Conservation (phyloP, 768 basidiomycete species). For the Pisolithus orientalis region DNA sequence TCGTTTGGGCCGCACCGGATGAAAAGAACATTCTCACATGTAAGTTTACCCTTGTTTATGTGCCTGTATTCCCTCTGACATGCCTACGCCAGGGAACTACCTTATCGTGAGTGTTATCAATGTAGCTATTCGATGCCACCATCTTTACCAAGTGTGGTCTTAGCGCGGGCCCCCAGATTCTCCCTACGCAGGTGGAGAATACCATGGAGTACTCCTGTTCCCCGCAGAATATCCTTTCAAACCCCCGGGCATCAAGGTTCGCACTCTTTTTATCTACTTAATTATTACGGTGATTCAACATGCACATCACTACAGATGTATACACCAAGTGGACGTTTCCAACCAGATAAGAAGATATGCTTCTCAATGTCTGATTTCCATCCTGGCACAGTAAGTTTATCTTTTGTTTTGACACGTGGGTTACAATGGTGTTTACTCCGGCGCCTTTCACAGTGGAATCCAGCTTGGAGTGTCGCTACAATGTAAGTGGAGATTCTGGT, state of each 20-base stretch:
- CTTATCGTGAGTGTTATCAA: slow-evolving; percentile 62
- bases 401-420: neutral
- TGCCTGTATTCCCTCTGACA: slow-evolving; percentile 7
- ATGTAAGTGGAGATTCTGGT: slow-evolving; percentile 52
- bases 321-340: slow-evolving; percentile 86
- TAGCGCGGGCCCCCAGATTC: slow-evolving; percentile 94
- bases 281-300: slow-evolving; percentile 4
- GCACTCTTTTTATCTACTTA: slow-evolving; percentile 9
- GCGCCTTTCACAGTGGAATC: slow-evolving; percentile 68
- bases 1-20: slow-evolving; percentile 91
- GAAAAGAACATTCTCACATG: slow-evolving; percentile 97
- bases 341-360: slow-evolving; percentile 92
- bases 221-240: slow-evolving; percentile 95
- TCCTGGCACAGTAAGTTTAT: slow-evolving; percentile 69
- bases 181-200: slow-evolving; percentile 88
- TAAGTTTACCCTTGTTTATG: slow-evolving; percentile 36
- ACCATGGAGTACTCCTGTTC: slow-evolving; percentile 88
- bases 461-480: slow-evolving; percentile 91
- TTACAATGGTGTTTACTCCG: slow-evolving; percentile 2
- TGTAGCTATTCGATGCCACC: neutral
- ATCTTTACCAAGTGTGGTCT: slow-evolving; percentile 6
- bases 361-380: slow-evolving; percentile 98
- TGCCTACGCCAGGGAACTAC: slow-evolving; percentile 72
- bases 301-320: slow-evolving; percentile 56
- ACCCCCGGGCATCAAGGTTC: slow-evolving; percentile 92